A percentile compares a stretch with the other conserved stretches of the same genome.
These are phyloP conservation scores for Russula olivacea DNA, from an alignment of 768 basidiomycete genomes.

Conservation along the genomic window DNA sequence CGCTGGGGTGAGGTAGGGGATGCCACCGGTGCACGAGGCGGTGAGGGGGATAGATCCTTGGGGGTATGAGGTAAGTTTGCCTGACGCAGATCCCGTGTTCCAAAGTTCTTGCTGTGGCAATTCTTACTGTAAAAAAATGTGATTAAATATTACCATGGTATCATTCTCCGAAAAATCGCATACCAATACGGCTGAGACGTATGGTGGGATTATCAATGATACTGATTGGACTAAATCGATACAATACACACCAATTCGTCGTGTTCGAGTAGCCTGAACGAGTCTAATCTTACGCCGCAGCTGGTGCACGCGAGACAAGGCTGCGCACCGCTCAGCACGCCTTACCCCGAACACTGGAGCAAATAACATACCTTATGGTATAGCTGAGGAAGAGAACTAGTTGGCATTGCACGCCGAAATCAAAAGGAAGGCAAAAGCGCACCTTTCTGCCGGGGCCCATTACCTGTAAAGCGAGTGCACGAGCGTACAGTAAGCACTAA, in stretches of 20 bases:
- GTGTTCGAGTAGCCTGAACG: slow-evolving; percentile 72
- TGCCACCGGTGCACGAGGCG: slow-evolving; percentile 14
- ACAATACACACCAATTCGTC: slow-evolving; percentile 55
- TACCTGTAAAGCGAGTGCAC: slow-evolving; percentile 38
- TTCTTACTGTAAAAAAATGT: slow-evolving; percentile 50
- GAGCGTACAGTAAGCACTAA: background rate
- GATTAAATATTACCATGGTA: slow-evolving; percentile 10
- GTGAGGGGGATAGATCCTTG: slow-evolving; percentile 32
- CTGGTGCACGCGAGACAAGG: slow-evolving; percentile 72
- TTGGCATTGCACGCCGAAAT: slow-evolving; percentile 1
- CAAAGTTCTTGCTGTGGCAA: slow-evolving; percentile 77
- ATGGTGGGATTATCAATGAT: slow-evolving; percentile 1
- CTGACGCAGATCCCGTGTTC: slow-evolving; percentile 65
- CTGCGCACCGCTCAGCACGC: slow-evolving; percentile 35
- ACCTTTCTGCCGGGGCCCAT: slow-evolving; percentile 90
- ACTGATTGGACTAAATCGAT: slow-evolving; percentile 6
- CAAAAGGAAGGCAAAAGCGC: slow-evolving; percentile 27
- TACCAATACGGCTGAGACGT: slow-evolving; percentile 42
- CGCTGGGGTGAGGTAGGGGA: slow-evolving; percentile 26
- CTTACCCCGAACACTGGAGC: background rate
- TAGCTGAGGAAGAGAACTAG: slow-evolving; percentile 40
- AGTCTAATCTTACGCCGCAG: slow-evolving; percentile 77
- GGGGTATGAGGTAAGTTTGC: slow-evolving; percentile 57
- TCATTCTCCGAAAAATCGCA: slow-evolving; percentile 7
- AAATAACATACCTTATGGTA: slow-evolving; percentile 62